Evolutionary conservation across 345 rosid species (phyloP), one percentile per base, ranked within the genome.

Genomic region (Rhodamnia argentea): DNA sequence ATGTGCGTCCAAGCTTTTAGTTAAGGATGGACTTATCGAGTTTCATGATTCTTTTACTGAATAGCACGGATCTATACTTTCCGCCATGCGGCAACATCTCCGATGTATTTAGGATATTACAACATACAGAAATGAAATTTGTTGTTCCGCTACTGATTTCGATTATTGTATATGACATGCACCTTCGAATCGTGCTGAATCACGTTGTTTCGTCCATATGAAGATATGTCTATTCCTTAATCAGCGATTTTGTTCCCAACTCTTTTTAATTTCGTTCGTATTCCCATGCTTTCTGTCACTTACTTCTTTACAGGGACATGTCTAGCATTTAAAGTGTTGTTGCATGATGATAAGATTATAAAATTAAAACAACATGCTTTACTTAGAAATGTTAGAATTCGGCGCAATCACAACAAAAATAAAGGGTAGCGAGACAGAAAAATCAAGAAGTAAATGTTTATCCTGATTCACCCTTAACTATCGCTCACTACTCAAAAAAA

Each of bases 81-180:
- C 29, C 3, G 0, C 0, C 3, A 37, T 0, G 26, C 3, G 11
- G 1, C 27, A n/a, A 13, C 32, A n/a, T n/a, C 18, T 59, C 1
- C 3, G 37, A n/a, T 59, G 6, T n/a, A 26, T 59, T 59, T n/a
- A n/a, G 70, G 13, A 13, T 13, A 59, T 59, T 59, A 12, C 13
- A n/a, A 59, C 18, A 27, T 59, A 26, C 5, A 60, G 37, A 13
- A 60, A 60, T 27, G 10, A 60, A 60, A 0, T 13, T 13, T n/a
- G 27, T 6, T 60, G 70, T 27, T 60, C 9, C 1, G 2, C 37
- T 60, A n/a, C 37, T 60, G 15, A 13, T 13, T 60, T n/a, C 18
- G 10, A n/a, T 60, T 13, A 15, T 13, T 60, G 70, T 3, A 32
- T 13, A 60, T 60, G 70, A 60, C 7, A 60, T 2, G 1, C 37